A percentile compares a stretch with the other conserved stretches of the same genome.
Evolutionary conservation across 495 filamentous ascomycete genomes (phyloP).

Genomic region (Neurospora sp.): DNA sequence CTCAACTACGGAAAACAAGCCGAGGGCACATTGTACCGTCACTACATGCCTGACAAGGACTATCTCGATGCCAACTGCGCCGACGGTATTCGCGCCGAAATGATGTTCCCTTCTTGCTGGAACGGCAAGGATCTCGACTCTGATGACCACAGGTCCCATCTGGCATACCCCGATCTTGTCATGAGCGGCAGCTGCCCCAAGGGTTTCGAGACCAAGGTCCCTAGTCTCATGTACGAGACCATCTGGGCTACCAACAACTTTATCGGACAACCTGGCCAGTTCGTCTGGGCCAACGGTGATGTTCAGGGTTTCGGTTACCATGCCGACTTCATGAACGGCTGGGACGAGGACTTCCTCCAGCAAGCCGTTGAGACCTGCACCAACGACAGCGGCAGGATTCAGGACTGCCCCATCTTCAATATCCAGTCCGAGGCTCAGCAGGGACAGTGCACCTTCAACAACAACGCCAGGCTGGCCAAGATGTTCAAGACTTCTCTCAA

Average conservation of each 20-base stretch:
- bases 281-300: conserved; percentile 78
- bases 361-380: conserved; percentile 49
- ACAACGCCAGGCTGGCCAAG: background rate
- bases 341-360: conserved; percentile 55
- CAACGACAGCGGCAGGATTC: conserved; percentile 35
- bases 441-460: conserved; percentile 24
- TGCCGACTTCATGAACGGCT: conserved; percentile 77
- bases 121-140: conserved; percentile 59
- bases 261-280: conserved; percentile 53
- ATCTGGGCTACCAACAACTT: conserved; percentile 75
- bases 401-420: conserved; percentile 47
- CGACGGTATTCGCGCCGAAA: conserved; percentile 68
- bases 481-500: conserved; percentile 17
- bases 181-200: conserved; percentile 68
- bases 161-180: conserved; percentile 68
- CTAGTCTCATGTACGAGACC: conserved; percentile 76
- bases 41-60: conserved; percentile 67
- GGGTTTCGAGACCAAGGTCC: conserved; percentile 57
- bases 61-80: conserved; percentile 66
- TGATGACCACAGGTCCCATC: conserved; percentile 55
- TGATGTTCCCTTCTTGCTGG: conserved; percentile 92
- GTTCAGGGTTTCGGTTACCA: conserved; percentile 74
- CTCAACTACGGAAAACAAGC: conserved; percentile 55
- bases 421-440: conserved; percentile 30
- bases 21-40: conserved; percentile 68